Evolutionary conservation across 805 yeast genomes (phyloP).

Genomic region (Cyberlindnera amylophila): DNA sequence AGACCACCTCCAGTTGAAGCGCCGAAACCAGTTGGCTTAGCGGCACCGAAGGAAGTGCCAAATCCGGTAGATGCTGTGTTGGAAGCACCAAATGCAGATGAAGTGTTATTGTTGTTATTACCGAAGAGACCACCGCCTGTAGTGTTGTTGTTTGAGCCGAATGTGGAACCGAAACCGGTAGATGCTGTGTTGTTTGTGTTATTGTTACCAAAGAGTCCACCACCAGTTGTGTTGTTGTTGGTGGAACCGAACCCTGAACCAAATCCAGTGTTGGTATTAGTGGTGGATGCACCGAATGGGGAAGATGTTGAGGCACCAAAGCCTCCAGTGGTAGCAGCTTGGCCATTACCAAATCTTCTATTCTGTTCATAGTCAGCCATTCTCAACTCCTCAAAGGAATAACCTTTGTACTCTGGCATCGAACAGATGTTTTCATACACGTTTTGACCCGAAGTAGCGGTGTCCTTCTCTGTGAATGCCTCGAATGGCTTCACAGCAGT

Average conservation of each 20-base stretch:
- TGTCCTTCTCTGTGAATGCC: constrained; percentile 69
- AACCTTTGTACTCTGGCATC: constrained; percentile 87
- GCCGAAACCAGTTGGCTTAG: constrained; percentile 32
- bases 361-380: constrained; percentile 79
- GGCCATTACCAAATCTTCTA: constrained; percentile 53
- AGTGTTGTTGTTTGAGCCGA: constrained; percentile 33
- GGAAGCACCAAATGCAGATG: neutral
- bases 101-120: constrained; percentile 2
- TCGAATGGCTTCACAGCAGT: constrained; percentile 69
- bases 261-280: constrained; percentile 15
- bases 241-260: constrained; percentile 33
- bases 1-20: constrained; percentile 16
- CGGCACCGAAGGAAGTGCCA: constrained; percentile 28
- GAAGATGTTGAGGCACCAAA: constrained; percentile 31
- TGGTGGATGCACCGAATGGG: constrained; percentile 36
- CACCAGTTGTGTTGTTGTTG: constrained; percentile 6
- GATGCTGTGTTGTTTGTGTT: constrained; percentile 15
- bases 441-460: constrained; percentile 47
- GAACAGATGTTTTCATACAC: constrained; percentile 71
- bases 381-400: constrained; percentile 84
- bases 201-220: constrained; percentile 11
- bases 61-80: constrained; percentile 17
- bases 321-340: constrained; percentile 29
- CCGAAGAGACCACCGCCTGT: constrained; percentile 25
- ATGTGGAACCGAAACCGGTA: constrained; percentile 25